Evolutionary conservation across 495 filamentous ascomycete genomes (phyloP).

Genomic region (Aspergillus indologenus): DNA sequence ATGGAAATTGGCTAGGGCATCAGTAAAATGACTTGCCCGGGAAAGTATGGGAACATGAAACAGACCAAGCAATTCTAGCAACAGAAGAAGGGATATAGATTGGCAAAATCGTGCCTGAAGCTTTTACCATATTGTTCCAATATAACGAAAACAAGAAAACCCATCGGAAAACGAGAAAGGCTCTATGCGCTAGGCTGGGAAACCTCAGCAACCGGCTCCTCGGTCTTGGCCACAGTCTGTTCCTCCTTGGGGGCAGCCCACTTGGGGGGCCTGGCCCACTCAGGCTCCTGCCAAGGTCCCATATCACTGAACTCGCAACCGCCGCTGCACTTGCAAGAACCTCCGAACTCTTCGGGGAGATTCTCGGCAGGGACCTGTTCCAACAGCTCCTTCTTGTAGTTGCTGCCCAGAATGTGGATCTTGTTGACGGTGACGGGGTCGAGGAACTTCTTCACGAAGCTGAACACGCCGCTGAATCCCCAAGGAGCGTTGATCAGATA

Average conservation of each 20-base stretch:
- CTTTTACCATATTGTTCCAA: constrained; percentile 24
- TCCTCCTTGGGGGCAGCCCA: constrained; percentile 54
- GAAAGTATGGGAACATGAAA: neutral
- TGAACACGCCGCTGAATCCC: constrained; percentile 83
- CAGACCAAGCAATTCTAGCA: constrained; percentile 12
- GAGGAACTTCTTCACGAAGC: constrained; percentile 81
- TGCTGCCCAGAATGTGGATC: constrained; percentile 83
- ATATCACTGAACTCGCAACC: constrained; percentile 86
- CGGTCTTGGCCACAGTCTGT: constrained; percentile 26
- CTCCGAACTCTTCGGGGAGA: constrained; percentile 82
- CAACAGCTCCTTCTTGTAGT: constrained; percentile 80
- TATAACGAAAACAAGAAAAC: constrained; percentile 15
- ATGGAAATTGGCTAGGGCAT: neutral
- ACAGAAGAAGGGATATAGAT: constrained; percentile 11
- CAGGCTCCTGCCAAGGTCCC: constrained; percentile 84
- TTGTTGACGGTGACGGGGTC: constrained; percentile 95
- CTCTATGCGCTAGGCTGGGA: constrained; percentile 35
- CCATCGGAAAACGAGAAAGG: constrained; percentile 11
- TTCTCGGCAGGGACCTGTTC: constrained; percentile 87
- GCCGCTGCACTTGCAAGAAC: constrained; percentile 74
- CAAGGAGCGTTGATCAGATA: constrained; percentile 98
- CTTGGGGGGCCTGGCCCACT: constrained; percentile 68
- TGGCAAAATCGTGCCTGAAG: constrained; percentile 13
- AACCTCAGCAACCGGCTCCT: constrained; percentile 27
- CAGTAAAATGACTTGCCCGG: neutral